Base-by-base conservation (phyloP, 2,329 filamentous ascomycete species). In the Paracoccidioides lutzii region DNA sequence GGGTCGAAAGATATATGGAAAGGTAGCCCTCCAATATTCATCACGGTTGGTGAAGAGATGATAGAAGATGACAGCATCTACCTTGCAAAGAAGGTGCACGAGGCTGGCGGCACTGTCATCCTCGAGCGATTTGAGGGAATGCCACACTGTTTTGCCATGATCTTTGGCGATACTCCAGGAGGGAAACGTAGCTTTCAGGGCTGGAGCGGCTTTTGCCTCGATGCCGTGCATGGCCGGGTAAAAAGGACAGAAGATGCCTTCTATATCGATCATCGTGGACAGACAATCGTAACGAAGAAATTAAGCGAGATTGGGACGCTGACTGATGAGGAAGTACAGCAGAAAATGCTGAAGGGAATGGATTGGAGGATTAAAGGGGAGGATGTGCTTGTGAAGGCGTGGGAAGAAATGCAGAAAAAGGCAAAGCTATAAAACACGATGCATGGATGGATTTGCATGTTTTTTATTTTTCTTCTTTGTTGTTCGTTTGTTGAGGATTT, bases 161-260 rank as follows among this genome's bases (percentile, higher is more conserved):
- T 87, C 1, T 69, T 88, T 55, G 68, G 75, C 1, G 68, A 70
- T 4, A 66, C 76, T 2, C 65, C 73, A 1, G 75, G 70, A 35
- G 71, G 77, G 2, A 70, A 65, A 60, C 74, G 77, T 50, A 85
- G 81, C 62, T 77, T 81, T 56, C 67, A 75, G 12, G 71, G 73
- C 3, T 81, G 82, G 78, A 70, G 78, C 0, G 68, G 66, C 1
- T 89, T 88, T 55, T 70, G 68, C 52, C 63, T 62, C 0, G 65
- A 70, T 58, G 69, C 66, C 4, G 66, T 63, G 4, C 61, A 65
- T 0, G 69, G 64, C 1, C 58, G 56, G 15, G 64, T 69, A 5
- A 57, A 57, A 15, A 59, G 60, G 32, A 61, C 57, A 10, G 62
- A 59, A 22, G 54, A 65, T 41, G 57, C 71, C 46, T 64, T 65